A percentile compares a stretch with the other conserved stretches of the same genome.
These are phyloP conservation scores for Xylariales sp. DNA, from an alignment of 2,329 filamentous ascomycete species.

Conservation along the genomic window DNA sequence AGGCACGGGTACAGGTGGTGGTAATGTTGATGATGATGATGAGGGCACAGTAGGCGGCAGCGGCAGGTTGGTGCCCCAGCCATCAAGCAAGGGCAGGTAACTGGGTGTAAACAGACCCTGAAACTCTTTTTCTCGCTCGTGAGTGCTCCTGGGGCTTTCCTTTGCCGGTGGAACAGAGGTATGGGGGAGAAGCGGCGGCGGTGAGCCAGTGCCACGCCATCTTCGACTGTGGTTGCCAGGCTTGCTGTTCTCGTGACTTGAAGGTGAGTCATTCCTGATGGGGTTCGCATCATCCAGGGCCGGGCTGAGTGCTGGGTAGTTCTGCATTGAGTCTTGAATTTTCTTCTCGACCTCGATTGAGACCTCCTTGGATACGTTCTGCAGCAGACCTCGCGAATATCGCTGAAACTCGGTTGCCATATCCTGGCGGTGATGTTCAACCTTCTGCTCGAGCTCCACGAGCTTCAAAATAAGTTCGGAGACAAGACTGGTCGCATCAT, in stretches of 20 bases:
- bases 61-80: constrained; percentile 24
- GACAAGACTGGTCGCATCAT: constrained; percentile 44
- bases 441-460: constrained; percentile 51
- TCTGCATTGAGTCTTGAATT: constrained; percentile 39
- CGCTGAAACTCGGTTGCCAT: constrained; percentile 53
- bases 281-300: constrained; percentile 24
- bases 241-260: constrained; percentile 9
- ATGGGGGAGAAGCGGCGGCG: constrained; percentile 36
- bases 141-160: constrained; percentile 36
- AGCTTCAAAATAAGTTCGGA: constrained; percentile 50
- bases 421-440: constrained; percentile 51
- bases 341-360: constrained; percentile 41
- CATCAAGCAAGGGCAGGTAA: constrained; percentile 58
- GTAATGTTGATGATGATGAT: no score
- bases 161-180: constrained; percentile 32
- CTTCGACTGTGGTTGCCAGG: constrained; percentile 18
- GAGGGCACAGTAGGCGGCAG: constrained; percentile 12
- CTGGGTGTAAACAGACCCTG: constrained; percentile 59
- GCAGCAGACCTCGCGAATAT: constrained; percentile 47
- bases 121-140: constrained; percentile 55
- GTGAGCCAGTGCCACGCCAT: constrained; percentile 26
- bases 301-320: constrained; percentile 41
- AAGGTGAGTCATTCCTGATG: constrained; percentile 30
- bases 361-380: constrained; percentile 40
- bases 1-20: constrained; percentile 13